Percentiles rank a stretch among this genome's conserved stretches.
Conservation (phyloP, 2,329 filamentous ascomycete species). For the Alternaria dauci region DNA sequence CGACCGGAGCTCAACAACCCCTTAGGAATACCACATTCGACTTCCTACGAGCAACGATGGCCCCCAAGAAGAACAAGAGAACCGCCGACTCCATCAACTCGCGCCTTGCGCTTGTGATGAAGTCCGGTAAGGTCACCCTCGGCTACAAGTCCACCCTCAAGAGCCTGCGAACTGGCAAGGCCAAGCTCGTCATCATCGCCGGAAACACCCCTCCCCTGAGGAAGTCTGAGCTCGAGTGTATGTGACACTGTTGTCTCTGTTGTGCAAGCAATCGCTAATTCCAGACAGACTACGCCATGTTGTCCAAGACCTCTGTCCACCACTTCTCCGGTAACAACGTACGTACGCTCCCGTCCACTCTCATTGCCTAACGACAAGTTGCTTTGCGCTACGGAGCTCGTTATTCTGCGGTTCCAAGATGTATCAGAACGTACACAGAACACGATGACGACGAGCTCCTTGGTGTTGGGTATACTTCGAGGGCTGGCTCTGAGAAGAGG, state of each 20-base stretch:
- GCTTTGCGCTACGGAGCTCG: constrained; percentile 13
- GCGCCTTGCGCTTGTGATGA: constrained; percentile 74
- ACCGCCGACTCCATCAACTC: constrained; percentile 79
- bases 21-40: constrained; percentile 35
- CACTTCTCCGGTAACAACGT: constrained; percentile 99
- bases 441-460: neutral
- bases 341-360: constrained; percentile 62
- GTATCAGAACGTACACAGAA: constrained; percentile 6
- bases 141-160: constrained; percentile 93
- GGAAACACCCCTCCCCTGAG: constrained; percentile 97
- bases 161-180: constrained; percentile 90
- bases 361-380: constrained; percentile 52
- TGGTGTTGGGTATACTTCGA: constrained; percentile 46
- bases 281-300: constrained; percentile 19
- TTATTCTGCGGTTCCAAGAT: neutral
- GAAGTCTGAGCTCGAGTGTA: constrained; percentile 94
- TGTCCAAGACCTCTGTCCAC: constrained; percentile 68
- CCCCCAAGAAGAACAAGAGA: constrained; percentile 83
- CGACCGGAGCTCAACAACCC: constrained; percentile 49
- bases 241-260: constrained; percentile 57
- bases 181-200: constrained; percentile 95
- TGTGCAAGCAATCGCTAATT: constrained; percentile 1
- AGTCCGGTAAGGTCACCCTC: constrained; percentile 81
- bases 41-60: constrained; percentile 63
- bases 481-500: constrained; percentile 89